Evolutionary conservation across 192 early-diverging fungal species (phyloP).

Genomic region (Powellomyces hirtus): DNA sequence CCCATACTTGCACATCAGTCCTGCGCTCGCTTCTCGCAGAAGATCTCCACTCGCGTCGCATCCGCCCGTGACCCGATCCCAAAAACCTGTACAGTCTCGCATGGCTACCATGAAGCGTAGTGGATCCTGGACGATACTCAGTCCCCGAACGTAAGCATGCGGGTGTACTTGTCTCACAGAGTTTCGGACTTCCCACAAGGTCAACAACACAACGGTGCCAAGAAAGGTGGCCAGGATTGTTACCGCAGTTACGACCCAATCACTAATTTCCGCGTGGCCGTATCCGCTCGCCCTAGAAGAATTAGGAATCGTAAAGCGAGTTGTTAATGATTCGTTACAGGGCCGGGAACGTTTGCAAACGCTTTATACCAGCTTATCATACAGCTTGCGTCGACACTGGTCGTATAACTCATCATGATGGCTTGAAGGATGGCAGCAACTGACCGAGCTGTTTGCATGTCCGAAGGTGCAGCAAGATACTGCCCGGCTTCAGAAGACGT

Average conservation of each 20-base stretch:
- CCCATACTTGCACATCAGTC: conserved; percentile 20
- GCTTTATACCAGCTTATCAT: neutral
- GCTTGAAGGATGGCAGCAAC: neutral
- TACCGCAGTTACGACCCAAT: no score
- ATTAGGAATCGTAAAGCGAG: no score
- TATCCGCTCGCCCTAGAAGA: neutral
- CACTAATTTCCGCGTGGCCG: neutral
- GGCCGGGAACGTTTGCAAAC: no score
- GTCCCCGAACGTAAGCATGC: conserved; percentile 6
- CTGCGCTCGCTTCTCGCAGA: neutral
- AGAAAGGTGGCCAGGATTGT: neutral
- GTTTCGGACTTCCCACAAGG: neutral
- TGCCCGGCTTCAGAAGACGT: neutral
- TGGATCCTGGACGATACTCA: conserved; percentile 5
- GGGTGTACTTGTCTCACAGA: conserved; percentile 3
- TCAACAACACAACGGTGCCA: neutral
- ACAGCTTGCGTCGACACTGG: neutral
- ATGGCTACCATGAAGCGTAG: conserved; percentile 15
- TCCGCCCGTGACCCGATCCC: conserved; percentile 1
- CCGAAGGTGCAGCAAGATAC: neutral
- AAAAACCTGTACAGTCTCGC: conserved; percentile 7
- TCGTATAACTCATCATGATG: neutral
- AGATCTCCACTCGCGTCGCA: conserved; percentile 18
- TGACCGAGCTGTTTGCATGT: neutral
- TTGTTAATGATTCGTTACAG: no score